A percentile compares a stretch with the other conserved stretches of the same genome.
Conservation (phyloP, 148 eudicot genomes). For the Fagopyrum esculentum region DNA sequence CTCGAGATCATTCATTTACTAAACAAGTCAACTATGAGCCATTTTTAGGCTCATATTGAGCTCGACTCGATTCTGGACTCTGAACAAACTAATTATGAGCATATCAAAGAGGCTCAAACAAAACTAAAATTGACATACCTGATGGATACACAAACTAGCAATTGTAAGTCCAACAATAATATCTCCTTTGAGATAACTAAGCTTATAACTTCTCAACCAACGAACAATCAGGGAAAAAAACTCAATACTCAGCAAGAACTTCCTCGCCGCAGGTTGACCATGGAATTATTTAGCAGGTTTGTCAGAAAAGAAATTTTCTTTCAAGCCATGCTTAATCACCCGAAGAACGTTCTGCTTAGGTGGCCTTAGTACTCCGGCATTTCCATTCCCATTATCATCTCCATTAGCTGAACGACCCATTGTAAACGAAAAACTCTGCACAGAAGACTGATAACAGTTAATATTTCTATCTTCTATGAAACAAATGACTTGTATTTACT, state of each 20-base stretch:
- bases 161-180: slow-evolving; percentile 67
- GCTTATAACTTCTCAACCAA: slow-evolving; percentile 31
- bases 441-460: too few relatives aligned
- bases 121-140: slow-evolving; percentile 26
- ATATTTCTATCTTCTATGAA: too few relatives aligned
- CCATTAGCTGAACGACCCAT: too few relatives aligned
- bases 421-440: too few relatives aligned
- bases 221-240: slow-evolving; percentile 63
- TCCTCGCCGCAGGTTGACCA: slow-evolving; percentile 41
- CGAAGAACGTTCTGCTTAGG: slow-evolving; percentile 45
- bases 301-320: slow-evolving; percentile 57
- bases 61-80: too few relatives aligned
- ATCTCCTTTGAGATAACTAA: slow-evolving; percentile 40
- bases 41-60: too few relatives aligned
- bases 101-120: too few relatives aligned
- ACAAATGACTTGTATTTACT: too few relatives aligned
- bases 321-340: slow-evolving; percentile 36
- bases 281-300: slow-evolving; percentile 61
- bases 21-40: too few relatives aligned
- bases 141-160: slow-evolving; percentile 79
- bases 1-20: too few relatives aligned
- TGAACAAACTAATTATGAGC: too few relatives aligned
- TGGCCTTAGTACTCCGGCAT: slow-evolving; percentile 52
- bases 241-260: slow-evolving; percentile 50
- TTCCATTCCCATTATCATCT: too few relatives aligned